Evolutionary conservation across 129 eudicot species (phyloP).

Genomic region (Kitagawia praeruptora): DNA sequence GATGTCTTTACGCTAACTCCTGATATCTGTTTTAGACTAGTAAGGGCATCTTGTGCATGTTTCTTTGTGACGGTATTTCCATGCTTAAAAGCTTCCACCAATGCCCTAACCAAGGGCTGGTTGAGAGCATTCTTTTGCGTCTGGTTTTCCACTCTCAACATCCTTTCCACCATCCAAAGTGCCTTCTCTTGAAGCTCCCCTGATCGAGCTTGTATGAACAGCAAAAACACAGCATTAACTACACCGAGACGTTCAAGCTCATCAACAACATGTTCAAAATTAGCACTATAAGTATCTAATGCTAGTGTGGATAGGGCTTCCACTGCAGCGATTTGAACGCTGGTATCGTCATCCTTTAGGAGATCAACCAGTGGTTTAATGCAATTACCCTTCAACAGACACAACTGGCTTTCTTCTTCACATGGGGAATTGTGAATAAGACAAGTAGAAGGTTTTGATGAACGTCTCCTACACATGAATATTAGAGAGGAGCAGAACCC

Average conservation of each 20-base stretch:
- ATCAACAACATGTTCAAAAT: slow-evolving; percentile 15
- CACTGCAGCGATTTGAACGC: slow-evolving; percentile 28
- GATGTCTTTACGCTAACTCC: slow-evolving; percentile 35
- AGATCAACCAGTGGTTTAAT: slow-evolving; percentile 29
- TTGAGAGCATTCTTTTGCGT: slow-evolving; percentile 19
- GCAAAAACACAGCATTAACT: slow-evolving; percentile 24
- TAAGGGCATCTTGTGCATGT: slow-evolving; percentile 39
- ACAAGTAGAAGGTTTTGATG: slow-evolving; percentile 16
- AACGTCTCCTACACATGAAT: slow-evolving; percentile 23
- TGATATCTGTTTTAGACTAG: slow-evolving; percentile 33
- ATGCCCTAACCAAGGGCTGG: slow-evolving; percentile 31
- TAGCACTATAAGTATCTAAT: slow-evolving; percentile 14
- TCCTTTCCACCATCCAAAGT: slow-evolving; percentile 31
- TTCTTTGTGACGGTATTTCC: slow-evolving; percentile 28
- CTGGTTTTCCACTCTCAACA: slow-evolving; percentile 28
- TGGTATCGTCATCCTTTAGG: slow-evolving; percentile 20
- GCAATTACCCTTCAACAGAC: slow-evolving; percentile 29
- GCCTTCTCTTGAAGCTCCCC: slow-evolving; percentile 40
- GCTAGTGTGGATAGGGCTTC: slow-evolving; percentile 38
- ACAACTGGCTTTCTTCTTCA: slow-evolving; percentile 28
- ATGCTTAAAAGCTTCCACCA: slow-evolving; percentile 36
- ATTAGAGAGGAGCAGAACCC: slow-evolving; percentile 25
- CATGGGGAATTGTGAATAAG: slow-evolving; percentile 33
- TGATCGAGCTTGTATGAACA: slow-evolving; percentile 31
- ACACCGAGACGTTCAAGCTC: slow-evolving; percentile 29